Base-by-base conservation (phyloP, 345 rosid species). In the Erucastrum elatum region DNA sequence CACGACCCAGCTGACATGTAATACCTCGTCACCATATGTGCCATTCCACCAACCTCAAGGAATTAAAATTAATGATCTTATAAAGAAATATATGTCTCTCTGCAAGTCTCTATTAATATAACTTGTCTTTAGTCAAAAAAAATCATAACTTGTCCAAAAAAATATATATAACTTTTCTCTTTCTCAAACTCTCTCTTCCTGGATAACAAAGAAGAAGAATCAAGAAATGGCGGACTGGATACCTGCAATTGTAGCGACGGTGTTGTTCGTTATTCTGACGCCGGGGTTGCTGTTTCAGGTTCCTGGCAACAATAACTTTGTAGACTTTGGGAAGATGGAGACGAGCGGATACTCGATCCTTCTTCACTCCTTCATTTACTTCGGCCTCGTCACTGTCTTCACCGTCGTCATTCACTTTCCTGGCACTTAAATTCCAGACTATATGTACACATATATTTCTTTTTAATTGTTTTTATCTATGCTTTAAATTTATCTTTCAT, bases 261-360 rank as follows among this genome's bases (percentile, higher is more conserved):
- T 51, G 56, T 51, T 51, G 56, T 51, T 51, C 56, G 56, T 51
- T 6, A 8, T 51, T 51, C 56, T 51, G 56, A 51, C 56, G 56
- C 56, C 56, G 56, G 56, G 56, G 56, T 51, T 51, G 56, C 56
- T 51, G 56, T 51, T 51, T 51, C 56, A 51, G 56, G 56, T 51
- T 51, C 56, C 56, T 6, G 56, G 56, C 17, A 51, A 51, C 56
- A 51, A 51, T 51, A 51, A 51, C 21, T 51, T 51, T 51, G 56
- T 51, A 51, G 56, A 51, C 21, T 51, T 51, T 51, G 56, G 56
- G 56, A 51, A 51, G 17, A 51, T 51, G 56, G 56, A 51, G 56
- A 51, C 56, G 21, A 51, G 56, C 21, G 56, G 56, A 51, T 51
- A 51, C 56, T 51, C 56, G n/a, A 51, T 51, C 21, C 56, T 51